Conservation (phyloP, 1,139 yeast genomes). For the Zygotorulaspora mrakii region DNA sequence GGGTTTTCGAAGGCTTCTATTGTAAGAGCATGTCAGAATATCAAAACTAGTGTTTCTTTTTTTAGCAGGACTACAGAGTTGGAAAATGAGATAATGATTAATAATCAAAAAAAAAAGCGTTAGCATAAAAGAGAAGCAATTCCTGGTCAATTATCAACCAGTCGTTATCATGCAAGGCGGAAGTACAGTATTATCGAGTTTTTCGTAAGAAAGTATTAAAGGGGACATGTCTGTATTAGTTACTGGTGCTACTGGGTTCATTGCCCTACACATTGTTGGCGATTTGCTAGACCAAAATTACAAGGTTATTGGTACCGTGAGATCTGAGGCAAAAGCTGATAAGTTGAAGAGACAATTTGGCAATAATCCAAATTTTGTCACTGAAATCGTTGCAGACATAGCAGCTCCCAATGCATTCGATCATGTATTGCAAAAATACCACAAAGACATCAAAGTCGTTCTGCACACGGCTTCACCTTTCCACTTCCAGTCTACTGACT, state of each 20-base stretch:
- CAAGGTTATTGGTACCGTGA: constrained; percentile 38
- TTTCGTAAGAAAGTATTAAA: not conserved
- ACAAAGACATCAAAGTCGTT: constrained; percentile 47
- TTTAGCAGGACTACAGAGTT: no score
- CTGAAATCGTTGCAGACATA: constrained; percentile 53
- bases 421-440: constrained; percentile 43
- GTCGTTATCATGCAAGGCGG: no score
- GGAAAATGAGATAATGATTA: no score
- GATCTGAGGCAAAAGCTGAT: constrained; percentile 36
- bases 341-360: constrained; percentile 23
- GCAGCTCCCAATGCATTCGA: constrained; percentile 50
- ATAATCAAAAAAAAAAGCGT: no score
- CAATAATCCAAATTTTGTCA: constrained; percentile 34
- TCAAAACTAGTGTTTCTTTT: no score
- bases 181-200: no score
- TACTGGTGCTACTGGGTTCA: constrained; percentile 50
- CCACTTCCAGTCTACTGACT: constrained; percentile 36
- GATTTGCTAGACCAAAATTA: constrained; percentile 31
- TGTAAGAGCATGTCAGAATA: no score
- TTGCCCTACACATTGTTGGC: constrained; percentile 44
- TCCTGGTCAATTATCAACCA: no score
- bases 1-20: no score
- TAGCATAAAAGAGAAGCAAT: no score
- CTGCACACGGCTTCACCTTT: constrained; percentile 55
- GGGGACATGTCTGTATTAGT: constrained; percentile 39